These are phyloP conservation scores for Phaeosphaeria sp. DNA, from an alignment of 2,329 filamentous ascomycete species.

Conservation along the genomic window DNA sequence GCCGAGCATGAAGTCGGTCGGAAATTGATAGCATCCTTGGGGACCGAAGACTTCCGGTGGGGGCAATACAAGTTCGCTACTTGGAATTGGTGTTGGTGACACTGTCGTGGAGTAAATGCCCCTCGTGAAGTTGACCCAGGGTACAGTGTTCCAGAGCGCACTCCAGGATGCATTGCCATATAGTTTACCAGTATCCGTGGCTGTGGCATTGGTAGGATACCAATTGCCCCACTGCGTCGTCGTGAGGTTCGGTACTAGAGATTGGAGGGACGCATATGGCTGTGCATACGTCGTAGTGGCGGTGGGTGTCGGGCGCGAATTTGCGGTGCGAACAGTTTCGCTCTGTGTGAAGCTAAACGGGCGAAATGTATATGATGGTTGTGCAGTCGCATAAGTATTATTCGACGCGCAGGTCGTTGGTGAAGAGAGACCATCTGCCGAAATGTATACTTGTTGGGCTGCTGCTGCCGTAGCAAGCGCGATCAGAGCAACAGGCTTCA, in stretches of 20 bases:
- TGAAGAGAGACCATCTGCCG: slow-evolving; percentile 33
- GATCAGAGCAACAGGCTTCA: slow-evolving; percentile 22
- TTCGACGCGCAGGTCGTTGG: slow-evolving; percentile 37
- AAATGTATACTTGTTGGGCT: slow-evolving; percentile 48
- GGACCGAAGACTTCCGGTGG: slow-evolving; percentile 60
- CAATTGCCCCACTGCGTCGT: slow-evolving; percentile 54
- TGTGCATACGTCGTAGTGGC: slow-evolving; percentile 46
- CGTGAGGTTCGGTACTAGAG: slow-evolving; percentile 43
- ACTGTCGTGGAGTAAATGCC: slow-evolving; percentile 60
- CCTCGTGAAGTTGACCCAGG: slow-evolving; percentile 46
- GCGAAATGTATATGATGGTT: slow-evolving; percentile 39
- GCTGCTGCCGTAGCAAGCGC: slow-evolving; percentile 11
- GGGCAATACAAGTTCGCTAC: slow-evolving; percentile 62
- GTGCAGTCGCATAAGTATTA: slow-evolving; percentile 31
- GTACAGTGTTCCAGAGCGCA: slow-evolving; percentile 45
- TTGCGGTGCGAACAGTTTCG: slow-evolving; percentile 49
- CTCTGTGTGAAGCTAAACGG: slow-evolving; percentile 49
- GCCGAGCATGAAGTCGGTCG: slow-evolving; percentile 52
- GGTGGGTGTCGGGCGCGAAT: slow-evolving; percentile 40
- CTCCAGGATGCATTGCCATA: slow-evolving; percentile 52
- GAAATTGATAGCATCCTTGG: slow-evolving; percentile 59
- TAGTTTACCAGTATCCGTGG: slow-evolving; percentile 44
- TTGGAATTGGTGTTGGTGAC: slow-evolving; percentile 62
- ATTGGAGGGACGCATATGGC: slow-evolving; percentile 44
- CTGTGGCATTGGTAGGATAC: slow-evolving; percentile 44